A percentile compares a stretch with the other conserved stretches of the same genome.
phyloP scores from a whole-genome alignment of 495 filamentous ascomycete genomes.

The Penicillium bovifimosum region DNA sequence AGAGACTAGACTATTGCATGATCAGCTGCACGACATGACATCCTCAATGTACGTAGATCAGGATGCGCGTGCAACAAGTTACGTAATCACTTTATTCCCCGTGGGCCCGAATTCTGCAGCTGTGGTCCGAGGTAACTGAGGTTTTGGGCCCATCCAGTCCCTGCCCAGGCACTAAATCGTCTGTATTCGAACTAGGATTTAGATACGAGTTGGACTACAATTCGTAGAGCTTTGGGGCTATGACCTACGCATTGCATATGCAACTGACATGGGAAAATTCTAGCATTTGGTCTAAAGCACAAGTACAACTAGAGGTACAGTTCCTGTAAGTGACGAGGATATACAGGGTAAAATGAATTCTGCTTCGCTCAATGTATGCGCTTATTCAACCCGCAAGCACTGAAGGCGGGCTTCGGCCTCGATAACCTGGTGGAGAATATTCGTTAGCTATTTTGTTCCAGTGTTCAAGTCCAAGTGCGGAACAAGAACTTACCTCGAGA shows the following conservation, averaged over 20 bases:
- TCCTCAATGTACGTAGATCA: conserved; percentile 14
- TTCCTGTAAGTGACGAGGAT: conserved; percentile 34
- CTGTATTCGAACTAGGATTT: too few species aligned
- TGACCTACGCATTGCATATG: background rate
- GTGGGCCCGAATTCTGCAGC: background rate
- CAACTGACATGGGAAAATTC: conserved; percentile 32
- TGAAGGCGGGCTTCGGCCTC: conserved; percentile 47
- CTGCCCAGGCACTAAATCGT: too few species aligned
- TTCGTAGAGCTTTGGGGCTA: background rate
- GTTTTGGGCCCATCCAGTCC: too few species aligned
- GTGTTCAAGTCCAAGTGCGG: background rate
- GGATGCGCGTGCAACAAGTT: conserved; percentile 17
- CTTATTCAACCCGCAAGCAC: conserved; percentile 46
- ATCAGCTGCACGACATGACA: conserved; percentile 4
- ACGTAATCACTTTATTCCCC: conserved; percentile 15
- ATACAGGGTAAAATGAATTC: conserved; percentile 33
- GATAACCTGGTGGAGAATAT: conserved; percentile 32
- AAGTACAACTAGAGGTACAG: conserved; percentile 44
- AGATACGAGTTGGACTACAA: background rate
- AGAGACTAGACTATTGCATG: background rate
- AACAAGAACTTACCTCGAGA: conserved; percentile 65
- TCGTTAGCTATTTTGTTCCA: conserved; percentile 16
- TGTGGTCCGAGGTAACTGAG: too few species aligned
- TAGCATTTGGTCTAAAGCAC: conserved; percentile 41
- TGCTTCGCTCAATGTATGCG: conserved; percentile 27